Evolutionary conservation across 768 basidiomycete genomes (phyloP), one percentile per base, ranked within the genome.

Genomic region (Leccinum uliginosum): DNA sequence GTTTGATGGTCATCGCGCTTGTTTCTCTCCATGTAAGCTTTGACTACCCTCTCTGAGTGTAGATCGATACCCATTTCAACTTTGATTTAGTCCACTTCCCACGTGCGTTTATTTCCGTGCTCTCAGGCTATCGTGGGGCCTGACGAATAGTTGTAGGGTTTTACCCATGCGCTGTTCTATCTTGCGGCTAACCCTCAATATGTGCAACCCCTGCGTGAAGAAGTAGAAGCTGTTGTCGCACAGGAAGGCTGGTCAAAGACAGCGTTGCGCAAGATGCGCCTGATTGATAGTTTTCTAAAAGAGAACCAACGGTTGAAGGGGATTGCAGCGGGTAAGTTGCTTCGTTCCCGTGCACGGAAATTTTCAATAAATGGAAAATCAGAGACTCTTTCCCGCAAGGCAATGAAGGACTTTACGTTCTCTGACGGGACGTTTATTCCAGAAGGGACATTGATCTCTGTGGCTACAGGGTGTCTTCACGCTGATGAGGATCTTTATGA

Each of bases 401-500:
- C 46, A 15, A 17, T 57, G 19, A 50, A 50, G 49, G 49, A 50
- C 14, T 34, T 50, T 12, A 50, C 30, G 8, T 50, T 50, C 14
- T 30, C 49, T 27, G 49, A 50, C 32, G 30, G 49, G 19, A 50
- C 21, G 7, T 50, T 50, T 19, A 50, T 34, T 32, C 49, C 29
- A 15, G 15, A 50, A 32, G 30, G 30, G 27, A 50, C 49, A 27
- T 21, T 34, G 19, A 19, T 50, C 30, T 30, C 30, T 17, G 19
- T 4, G 19, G 10, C 49, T 12, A 4, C 30, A 34, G 10, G 21
- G 23, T 63, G 63, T 15, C 50, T 63, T 1, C 67, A 71, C 48
- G 51, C 24, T 30, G 62, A 63, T 29, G 30, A 26, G 6, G 48
- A 40, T 9, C 0, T 49, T n/a, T 76, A 78, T 48, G 61, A 70